These are phyloP conservation scores for Mortierella sp. DNA, from an alignment of 371 early-diverging fungal species.

Conservation along the genomic window DNA sequence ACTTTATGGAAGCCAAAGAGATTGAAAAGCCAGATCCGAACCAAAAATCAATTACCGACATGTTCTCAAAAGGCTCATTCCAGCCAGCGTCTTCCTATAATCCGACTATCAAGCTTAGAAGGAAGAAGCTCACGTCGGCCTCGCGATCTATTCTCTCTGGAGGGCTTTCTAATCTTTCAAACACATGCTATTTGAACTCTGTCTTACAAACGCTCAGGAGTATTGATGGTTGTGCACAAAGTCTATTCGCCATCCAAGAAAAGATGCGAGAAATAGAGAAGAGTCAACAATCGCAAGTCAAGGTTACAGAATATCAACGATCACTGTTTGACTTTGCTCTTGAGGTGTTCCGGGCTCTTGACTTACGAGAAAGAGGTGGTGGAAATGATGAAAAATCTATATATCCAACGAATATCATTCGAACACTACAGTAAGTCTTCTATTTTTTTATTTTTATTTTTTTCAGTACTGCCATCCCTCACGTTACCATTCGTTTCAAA, in stretches of 20 bases:
- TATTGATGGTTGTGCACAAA: constrained; percentile 21
- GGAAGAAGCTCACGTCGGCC: constrained; percentile 14
- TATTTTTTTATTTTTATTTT: background rate
- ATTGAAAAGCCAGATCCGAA: constrained; percentile 36
- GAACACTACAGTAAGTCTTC: constrained; percentile 33
- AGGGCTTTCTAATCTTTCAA: constrained; percentile 38
- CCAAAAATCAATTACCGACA: constrained; percentile 32
- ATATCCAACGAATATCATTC: constrained; percentile 34
- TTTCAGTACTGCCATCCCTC: background rate
- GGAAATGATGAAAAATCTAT: background rate
- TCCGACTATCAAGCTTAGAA: constrained; percentile 5
- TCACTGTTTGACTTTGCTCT: constrained; percentile 23
- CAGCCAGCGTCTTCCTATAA: background rate
- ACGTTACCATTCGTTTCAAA: background rate
- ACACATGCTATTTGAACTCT: constrained; percentile 52
- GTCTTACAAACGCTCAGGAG: constrained; percentile 39
- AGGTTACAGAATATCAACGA: constrained; percentile 16
- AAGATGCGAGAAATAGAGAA: constrained; percentile 16
- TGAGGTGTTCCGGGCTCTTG: constrained; percentile 16
- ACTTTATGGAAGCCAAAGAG: constrained; percentile 5
- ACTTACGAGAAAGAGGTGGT: constrained; percentile 10
- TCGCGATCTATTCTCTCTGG: constrained; percentile 36
- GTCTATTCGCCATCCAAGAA: constrained; percentile 20
- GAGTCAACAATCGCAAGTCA: constrained; percentile 1
- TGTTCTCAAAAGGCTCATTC: constrained; percentile 15